Evolutionary conservation across 306 rosid species (phyloP).

Genomic region (Myrica gale): DNA sequence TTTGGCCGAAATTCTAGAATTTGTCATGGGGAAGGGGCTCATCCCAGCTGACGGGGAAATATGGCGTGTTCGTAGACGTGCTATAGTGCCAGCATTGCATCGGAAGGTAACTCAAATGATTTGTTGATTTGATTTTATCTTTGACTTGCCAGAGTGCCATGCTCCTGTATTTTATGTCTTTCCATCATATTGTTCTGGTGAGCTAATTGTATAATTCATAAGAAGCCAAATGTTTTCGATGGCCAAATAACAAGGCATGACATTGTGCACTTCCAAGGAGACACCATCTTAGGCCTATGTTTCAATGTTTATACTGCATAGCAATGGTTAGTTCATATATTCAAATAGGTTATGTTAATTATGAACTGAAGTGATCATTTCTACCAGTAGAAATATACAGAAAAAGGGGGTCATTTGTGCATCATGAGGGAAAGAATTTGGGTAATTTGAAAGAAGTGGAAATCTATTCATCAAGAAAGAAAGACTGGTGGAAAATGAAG

Average conservation of each 20-base stretch:
- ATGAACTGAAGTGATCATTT: not conserved
- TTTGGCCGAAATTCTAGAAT: conserved; percentile 92
- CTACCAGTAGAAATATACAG: not conserved
- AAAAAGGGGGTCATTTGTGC: not conserved
- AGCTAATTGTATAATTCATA: not conserved
- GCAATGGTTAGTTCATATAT: not conserved
- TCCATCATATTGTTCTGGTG: not conserved
- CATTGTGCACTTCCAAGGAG: not conserved
- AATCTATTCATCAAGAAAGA: no score
- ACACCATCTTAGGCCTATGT: not conserved
- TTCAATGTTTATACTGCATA: not conserved
- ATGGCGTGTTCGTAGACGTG: conserved; percentile 85
- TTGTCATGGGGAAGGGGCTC: conserved; percentile 98
- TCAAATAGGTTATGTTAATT: not conserved
- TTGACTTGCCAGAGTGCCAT: not conserved
- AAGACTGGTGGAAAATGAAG: not conserved
- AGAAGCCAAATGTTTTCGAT: not conserved
- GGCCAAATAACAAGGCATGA: not conserved
- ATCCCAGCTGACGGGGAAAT: conserved; percentile 99
- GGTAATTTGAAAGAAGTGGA: not conserved
- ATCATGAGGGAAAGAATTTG: not conserved
- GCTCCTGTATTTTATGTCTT: not conserved
- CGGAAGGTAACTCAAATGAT: conserved; percentile 48
- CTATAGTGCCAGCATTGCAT: conserved; percentile 93
- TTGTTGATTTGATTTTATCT: not conserved